Evolutionary conservation across 306 rosid genomes (phyloP).

Genomic region (Acacia melanoxylon): DNA sequence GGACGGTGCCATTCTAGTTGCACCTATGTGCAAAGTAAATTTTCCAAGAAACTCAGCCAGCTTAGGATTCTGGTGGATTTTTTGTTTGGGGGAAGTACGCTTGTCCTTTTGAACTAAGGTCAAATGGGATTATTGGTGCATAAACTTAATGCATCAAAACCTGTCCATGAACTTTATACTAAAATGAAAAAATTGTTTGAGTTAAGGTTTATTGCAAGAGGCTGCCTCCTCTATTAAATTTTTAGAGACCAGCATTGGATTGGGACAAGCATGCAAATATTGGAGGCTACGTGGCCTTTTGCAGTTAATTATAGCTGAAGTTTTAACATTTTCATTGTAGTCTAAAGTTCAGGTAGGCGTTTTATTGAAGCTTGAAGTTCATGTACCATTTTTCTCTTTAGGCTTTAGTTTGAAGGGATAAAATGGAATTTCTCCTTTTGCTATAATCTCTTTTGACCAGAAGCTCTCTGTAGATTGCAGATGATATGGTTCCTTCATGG

Average conservation of each 20-base stretch:
- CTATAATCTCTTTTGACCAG: constrained; percentile 29
- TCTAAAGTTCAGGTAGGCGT: background rate
- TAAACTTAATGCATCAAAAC: background rate
- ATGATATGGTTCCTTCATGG: constrained; percentile 82
- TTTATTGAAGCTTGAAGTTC: background rate
- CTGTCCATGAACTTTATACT: background rate
- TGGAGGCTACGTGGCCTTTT: background rate
- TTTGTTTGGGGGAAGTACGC: background rate
- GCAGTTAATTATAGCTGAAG: background rate
- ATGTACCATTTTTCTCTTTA: background rate
- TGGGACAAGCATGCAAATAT: background rate
- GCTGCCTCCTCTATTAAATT: background rate
- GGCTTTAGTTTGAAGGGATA: background rate
- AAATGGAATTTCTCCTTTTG: background rate
- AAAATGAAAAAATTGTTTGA: background rate
- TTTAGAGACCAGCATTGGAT: background rate
- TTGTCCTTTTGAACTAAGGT: background rate
- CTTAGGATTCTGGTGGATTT: background rate
- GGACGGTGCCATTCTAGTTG: constrained; percentile 91
- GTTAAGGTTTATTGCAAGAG: background rate
- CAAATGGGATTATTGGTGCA: background rate
- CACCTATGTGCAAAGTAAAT: constrained; percentile 98
- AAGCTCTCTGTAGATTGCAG: constrained; percentile 72
- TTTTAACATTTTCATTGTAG: background rate
- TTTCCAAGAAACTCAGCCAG: constrained; percentile 33